Evolutionary conservation across 257 asterid species (phyloP).

Genomic region (Ehretia macrophylla): DNA sequence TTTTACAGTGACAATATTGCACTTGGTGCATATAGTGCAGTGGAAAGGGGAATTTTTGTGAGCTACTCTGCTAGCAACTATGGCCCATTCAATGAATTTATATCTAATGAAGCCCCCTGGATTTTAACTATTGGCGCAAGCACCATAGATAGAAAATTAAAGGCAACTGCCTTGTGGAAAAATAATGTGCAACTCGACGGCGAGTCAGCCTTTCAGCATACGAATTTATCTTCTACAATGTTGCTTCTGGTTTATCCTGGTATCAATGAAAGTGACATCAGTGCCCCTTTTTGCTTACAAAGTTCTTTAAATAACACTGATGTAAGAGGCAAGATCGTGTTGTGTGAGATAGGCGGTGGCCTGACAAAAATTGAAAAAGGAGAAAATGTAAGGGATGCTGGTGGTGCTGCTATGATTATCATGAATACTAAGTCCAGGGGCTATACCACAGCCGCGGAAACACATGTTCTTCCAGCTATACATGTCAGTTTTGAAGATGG

Average conservation of each 20-base stretch:
- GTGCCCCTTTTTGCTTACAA: conserved; percentile 16
- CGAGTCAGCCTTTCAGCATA: conserved; percentile 31
- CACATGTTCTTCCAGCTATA: conserved; percentile 29
- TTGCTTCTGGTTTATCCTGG: conserved; percentile 32
- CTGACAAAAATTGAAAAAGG: conserved; percentile 17
- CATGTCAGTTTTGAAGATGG: conserved; percentile 18
- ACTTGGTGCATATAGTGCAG: conserved; percentile 37
- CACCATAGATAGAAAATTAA: conserved; percentile 29
- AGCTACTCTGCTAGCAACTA: conserved; percentile 33
- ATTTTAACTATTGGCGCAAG: conserved; percentile 52
- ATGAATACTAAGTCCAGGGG: neutral
- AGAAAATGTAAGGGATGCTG: conserved; percentile 27
- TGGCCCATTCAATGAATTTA: conserved; percentile 9
- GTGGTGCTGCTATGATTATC: conserved; percentile 48
- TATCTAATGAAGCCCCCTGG: conserved; percentile 41
- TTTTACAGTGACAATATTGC: conserved; percentile 23
- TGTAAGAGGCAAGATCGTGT: conserved; percentile 38
- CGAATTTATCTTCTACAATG: conserved; percentile 4
- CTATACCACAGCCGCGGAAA: conserved; percentile 17
- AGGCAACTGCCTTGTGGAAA: conserved; percentile 31
- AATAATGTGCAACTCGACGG: conserved; percentile 24
- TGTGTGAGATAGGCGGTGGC: conserved; percentile 23
- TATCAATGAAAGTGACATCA: conserved; percentile 3
- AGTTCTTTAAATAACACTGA: conserved; percentile 9
- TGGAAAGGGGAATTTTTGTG: conserved; percentile 41